Evolutionary conservation across 768 basidiomycete genomes (phyloP), one percentile per base, ranked within the genome.

Genomic region (Neoboletus brunneissimus): DNA sequence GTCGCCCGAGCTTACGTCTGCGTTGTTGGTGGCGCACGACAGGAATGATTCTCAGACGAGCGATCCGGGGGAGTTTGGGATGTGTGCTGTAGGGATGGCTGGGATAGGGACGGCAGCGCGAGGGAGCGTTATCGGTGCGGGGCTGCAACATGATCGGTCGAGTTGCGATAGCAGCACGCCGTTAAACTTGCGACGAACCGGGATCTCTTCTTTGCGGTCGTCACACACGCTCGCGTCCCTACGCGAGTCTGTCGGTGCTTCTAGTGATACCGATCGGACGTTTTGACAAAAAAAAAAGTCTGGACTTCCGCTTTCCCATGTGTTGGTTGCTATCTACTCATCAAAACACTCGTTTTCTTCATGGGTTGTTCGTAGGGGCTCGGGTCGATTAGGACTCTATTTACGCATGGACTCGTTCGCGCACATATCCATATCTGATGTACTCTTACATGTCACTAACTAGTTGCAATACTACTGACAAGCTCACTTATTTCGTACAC

Each of bases 41-140:
- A 49, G 55, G 42, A 51, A 20, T 29, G 55, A 61, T 48, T 59
- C 63, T 31, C 53, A 40, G n/a, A 46, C 38, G 42, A 57, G 52
- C 22, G 67, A 64, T n/a, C 5, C 27, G 23, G 62, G 49, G 1
- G 69, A 71, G 53, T 69, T 65, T 40, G 72, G 56, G 20, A 27
- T 60, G 57, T 20, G 15, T 4, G 48, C 53, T 2, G 40, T 41
- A 53, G 72, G 77, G 20, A 79, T 81, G 80, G 75, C 75, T 11
- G 80, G 80, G 10, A 58, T 81, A 10, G 80, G 79, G 13, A 81
- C 79, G 2, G 73, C 72, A 5, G 71, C 70, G 31, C 62, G 77
- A 3, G 66, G 74, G 25, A 70, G 75, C 56, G 41, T 61, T 40
- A 61, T 73, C 47, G 62, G 63, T 49, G 4, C 51, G 5, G 57